phyloP scores from a whole-genome alignment of 192 early-diverging fungal genomes.

The Chytriomyces sp. region DNA sequence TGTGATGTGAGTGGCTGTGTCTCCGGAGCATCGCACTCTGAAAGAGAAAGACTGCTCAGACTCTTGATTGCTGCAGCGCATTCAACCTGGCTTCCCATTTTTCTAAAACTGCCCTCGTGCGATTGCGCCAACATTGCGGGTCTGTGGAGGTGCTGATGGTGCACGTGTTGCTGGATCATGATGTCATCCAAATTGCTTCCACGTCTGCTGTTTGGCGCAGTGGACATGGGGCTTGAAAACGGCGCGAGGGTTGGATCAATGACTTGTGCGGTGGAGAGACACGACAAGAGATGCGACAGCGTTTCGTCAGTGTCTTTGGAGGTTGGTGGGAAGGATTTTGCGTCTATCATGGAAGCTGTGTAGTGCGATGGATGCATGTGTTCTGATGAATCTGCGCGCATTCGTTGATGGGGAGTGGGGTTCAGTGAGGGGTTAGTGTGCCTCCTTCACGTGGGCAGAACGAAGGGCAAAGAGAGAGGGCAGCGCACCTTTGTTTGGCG shows the following conservation, averaged over 20 bases:
- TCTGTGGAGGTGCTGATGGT: neutral
- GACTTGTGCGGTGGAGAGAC: neutral
- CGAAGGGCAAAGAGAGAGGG: no score
- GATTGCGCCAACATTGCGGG: no score
- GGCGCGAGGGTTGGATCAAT: neutral
- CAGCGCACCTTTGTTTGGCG: no score
- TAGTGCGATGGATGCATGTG: neutral
- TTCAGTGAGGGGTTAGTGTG: no score
- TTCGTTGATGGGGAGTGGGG: neutral
- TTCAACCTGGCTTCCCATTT: neutral
- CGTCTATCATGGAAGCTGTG: neutral
- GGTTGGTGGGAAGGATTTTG: neutral
- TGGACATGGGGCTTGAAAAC: neutral
- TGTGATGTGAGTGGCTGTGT: neutral
- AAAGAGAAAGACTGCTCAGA: slow-evolving; percentile 1
- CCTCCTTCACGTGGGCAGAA: no score
- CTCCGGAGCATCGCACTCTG: neutral
- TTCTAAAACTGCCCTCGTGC: neutral
- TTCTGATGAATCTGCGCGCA: neutral
- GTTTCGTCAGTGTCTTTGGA: neutral
- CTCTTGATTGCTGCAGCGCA: neutral
- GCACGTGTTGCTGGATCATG: neutral
- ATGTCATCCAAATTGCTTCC: neutral
- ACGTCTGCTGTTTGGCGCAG: neutral
- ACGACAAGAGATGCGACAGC: neutral